Conservation (phyloP, 257 asterid genomes). For the Datura wrightii region DNA sequence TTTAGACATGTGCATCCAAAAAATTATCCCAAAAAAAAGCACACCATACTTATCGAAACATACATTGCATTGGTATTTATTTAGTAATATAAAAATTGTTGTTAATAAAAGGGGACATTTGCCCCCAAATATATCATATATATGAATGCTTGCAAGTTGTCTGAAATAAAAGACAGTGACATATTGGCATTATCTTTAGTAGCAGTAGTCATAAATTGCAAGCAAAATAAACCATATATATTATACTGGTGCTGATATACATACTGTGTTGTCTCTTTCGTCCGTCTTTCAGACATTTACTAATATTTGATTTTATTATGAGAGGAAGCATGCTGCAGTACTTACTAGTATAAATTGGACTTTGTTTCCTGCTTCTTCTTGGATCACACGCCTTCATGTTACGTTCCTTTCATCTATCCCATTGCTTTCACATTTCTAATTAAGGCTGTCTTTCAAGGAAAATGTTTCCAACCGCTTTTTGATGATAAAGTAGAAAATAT, state of each 20-base stretch:
- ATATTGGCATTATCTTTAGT: constrained; percentile 35
- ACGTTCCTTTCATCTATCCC: not conserved
- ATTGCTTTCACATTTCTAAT: constrained; percentile 1
- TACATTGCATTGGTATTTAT: too few species aligned
- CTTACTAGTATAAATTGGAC: not conserved
- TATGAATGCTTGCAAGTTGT: constrained; percentile 35
- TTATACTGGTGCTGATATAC: constrained; percentile 8
- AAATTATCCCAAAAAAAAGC: too few species aligned
- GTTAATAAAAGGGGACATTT: too few species aligned
- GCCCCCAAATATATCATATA: not conserved
- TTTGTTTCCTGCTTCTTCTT: constrained; percentile 32
- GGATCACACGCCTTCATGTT: constrained; percentile 42
- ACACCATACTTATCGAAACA: too few species aligned
- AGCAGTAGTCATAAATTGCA: constrained; percentile 42
- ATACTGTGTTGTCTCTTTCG: constrained; percentile 20
- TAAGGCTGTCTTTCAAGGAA: too few species aligned
- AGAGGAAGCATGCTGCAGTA: constrained; percentile 5
- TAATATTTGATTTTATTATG: constrained; percentile 10
- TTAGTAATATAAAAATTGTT: too few species aligned
- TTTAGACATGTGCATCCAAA: too few species aligned
- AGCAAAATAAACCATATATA: constrained; percentile 18
- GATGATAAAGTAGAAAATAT: too few species aligned
- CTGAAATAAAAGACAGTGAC: constrained; percentile 35
- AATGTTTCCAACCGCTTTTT: too few species aligned
- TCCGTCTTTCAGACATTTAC: constrained; percentile 25